These are phyloP conservation scores for Termitomyces sp. DNA, from an alignment of 768 basidiomycete genomes.

Conservation along the genomic window DNA sequence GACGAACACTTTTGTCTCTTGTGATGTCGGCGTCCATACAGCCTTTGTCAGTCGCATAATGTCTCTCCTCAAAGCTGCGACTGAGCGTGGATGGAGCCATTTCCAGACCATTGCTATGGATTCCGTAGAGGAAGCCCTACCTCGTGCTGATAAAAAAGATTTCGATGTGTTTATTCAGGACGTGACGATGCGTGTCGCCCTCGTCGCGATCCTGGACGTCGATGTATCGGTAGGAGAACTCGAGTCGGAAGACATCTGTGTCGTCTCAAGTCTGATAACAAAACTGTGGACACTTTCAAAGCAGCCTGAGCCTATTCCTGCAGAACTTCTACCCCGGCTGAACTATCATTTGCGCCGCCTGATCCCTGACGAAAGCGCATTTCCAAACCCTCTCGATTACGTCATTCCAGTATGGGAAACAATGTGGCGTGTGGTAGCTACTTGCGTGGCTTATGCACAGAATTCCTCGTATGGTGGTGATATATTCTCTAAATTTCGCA, in stretches of 20 bases:
- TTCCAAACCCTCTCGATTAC: conserved; percentile 39
- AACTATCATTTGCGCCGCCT: conserved; percentile 33
- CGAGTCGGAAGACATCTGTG: conserved; percentile 24
- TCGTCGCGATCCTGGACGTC: conserved; percentile 34
- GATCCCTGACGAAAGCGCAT: conserved; percentile 26
- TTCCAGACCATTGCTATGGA: conserved; percentile 24
- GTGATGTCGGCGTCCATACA: conserved; percentile 26
- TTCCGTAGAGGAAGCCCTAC: conserved; percentile 23
- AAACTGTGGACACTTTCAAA: conserved; percentile 43
- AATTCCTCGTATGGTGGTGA: conserved; percentile 12
- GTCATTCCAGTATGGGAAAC: conserved; percentile 59
- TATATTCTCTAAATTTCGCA: conserved; percentile 31
- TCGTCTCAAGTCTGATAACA: conserved; percentile 37
- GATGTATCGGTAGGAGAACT: conserved; percentile 24
- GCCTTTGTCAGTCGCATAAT: conserved; percentile 25
- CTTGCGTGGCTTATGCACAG: conserved; percentile 30
- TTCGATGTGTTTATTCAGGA: conserved; percentile 39
- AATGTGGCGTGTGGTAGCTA: conserved; percentile 55
- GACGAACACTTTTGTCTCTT: conserved; percentile 50
- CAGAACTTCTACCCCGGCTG: conserved; percentile 26
- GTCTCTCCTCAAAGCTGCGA: conserved; percentile 21
- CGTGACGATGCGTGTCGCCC: conserved; percentile 35
- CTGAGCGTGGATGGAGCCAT: conserved; percentile 26
- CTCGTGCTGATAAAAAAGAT: conserved; percentile 4
- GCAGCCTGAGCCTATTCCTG: conserved; percentile 22